Percentiles rank a stretch among this genome's conserved stretches.
Evolutionary conservation across 306 rosid species (phyloP).

Genomic region (Dryas drummondii): DNA sequence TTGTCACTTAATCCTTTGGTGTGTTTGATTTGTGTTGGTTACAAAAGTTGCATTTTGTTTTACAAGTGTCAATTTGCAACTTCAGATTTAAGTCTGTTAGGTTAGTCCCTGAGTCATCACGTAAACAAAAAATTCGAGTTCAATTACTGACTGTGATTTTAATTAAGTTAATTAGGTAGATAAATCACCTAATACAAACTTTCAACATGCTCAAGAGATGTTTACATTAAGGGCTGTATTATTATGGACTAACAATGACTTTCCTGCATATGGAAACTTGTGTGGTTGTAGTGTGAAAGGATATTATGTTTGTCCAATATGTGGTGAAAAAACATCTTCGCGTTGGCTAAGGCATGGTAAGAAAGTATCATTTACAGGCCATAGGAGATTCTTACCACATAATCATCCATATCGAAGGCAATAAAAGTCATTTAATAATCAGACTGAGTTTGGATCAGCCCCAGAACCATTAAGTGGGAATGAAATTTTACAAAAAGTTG

Average conservation of each 20-base stretch:
- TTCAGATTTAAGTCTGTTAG: too few relatives aligned
- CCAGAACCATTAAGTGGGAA: neutral
- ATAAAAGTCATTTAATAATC: neutral
- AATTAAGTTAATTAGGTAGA: too few relatives aligned
- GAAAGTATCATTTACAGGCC: neutral
- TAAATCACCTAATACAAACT: too few relatives aligned
- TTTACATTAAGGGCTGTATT: neutral
- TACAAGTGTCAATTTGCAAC: too few relatives aligned
- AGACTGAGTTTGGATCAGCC: neutral
- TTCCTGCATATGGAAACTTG: slow-evolving; percentile 1
- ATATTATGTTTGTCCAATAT: neutral
- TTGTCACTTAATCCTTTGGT: too few relatives aligned
- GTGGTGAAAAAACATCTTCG: neutral
- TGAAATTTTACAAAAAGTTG: neutral
- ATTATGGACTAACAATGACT: slow-evolving; percentile 2
- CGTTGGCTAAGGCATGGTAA: neutral
- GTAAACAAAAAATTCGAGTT: too few relatives aligned
- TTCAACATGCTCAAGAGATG: neutral
- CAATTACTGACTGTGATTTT: too few relatives aligned
- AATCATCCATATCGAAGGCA: neutral
- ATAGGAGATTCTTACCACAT: neutral
- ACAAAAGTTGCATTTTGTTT: too few relatives aligned
- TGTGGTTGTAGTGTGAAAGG: neutral
- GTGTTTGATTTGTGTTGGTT: too few relatives aligned
- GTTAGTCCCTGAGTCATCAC: too few relatives aligned